Evolutionary conservation across 2,329 filamentous ascomycete species (phyloP), one percentile per base, ranked within the genome.

Genomic region (Colletotrichum siamense): DNA sequence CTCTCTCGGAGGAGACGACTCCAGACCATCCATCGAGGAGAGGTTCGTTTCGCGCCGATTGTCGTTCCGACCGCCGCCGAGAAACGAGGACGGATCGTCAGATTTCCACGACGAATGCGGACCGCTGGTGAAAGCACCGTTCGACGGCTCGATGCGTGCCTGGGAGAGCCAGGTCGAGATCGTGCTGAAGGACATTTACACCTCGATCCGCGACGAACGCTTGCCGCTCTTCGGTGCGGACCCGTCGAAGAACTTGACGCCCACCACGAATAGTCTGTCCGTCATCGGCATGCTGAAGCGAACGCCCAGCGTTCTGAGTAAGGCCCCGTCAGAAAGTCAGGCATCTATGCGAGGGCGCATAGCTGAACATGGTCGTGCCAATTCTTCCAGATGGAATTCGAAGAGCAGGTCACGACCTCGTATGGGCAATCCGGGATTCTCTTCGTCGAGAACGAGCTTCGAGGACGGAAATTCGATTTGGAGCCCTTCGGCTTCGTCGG

Each of bases 161-260:
- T 99, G 97, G 97, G 95, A 98, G 82, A 89, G 92, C 44, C 96
- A 98, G 82, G 89, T 99, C 55, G 97, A 99, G 85, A 88, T 91
- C n/a, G 95, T 99, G 8, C 89, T 99, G 30, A 98, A 98, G 84
- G 93, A 95, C 26, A 98, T 98, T 77, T 99, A 98, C 84, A 92
- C 89, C 32, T 98, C 96, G 0, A 98, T 99, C 81, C 94, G 95
- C 65, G 94, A 95, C 79, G 93, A 98, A 78, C 92, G 92, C n/a
- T 88, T 99, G 62, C 97, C 97, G 7, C 88, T 99, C 5, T 95
- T 97, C 82, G 95, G 96, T 12, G 93, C 93, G 63, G 88, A 91
- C 62, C 80, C 87, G 84, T 89, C 81, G 82, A 87, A 80, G 83
- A 85, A 81, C 81, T 75, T 83, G 24, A 70, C 79, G 77, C 84